A percentile compares a stretch with the other conserved stretches of the same genome.
phyloP scores from a whole-genome alignment of 768 basidiomycete species.

The Lyophyllum decastes region DNA sequence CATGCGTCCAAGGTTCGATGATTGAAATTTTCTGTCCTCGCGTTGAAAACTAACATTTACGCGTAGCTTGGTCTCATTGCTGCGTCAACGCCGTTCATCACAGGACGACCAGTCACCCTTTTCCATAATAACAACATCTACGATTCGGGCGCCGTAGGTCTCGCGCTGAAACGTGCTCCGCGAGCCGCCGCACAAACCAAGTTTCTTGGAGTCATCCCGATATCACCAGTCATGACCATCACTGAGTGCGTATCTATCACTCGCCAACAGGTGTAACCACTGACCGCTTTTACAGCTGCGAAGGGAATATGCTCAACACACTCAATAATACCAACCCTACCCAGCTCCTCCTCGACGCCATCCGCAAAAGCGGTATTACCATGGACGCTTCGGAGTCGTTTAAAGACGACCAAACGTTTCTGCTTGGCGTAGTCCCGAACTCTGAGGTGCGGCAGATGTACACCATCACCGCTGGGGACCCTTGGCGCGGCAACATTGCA shows the following conservation, averaged over 20 bases:
- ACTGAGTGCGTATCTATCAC: constrained; percentile 44
- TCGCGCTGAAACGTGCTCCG: constrained; percentile 41
- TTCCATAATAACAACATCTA: constrained; percentile 56
- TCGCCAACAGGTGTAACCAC: not conserved
- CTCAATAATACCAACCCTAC: constrained; percentile 63
- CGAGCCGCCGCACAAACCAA: constrained; percentile 19
- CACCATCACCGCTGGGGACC: constrained; percentile 70
- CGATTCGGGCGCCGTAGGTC: constrained; percentile 69
- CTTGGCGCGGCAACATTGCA: constrained; percentile 66
- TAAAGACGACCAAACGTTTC: constrained; percentile 60
- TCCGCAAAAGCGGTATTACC: constrained; percentile 39
- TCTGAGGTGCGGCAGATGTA: constrained; percentile 47
- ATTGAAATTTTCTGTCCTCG: not conserved
- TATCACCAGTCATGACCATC: constrained; percentile 52
- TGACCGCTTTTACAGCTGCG: constrained; percentile 43
- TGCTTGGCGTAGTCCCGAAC: constrained; percentile 44
- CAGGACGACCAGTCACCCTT: constrained; percentile 72
- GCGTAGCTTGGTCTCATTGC: constrained; percentile 66
- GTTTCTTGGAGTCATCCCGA: constrained; percentile 40
- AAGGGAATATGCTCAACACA: constrained; percentile 72
- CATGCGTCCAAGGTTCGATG: constrained; percentile 49
- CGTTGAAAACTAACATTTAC: not conserved
- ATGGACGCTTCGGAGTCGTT: constrained; percentile 27
- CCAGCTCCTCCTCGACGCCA: constrained; percentile 54
- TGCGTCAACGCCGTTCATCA: constrained; percentile 78